Evolutionary conservation across 2,329 filamentous ascomycete species (phyloP), one percentile per base, ranked within the genome.

Genomic region (Exophiala viscosa): DNA sequence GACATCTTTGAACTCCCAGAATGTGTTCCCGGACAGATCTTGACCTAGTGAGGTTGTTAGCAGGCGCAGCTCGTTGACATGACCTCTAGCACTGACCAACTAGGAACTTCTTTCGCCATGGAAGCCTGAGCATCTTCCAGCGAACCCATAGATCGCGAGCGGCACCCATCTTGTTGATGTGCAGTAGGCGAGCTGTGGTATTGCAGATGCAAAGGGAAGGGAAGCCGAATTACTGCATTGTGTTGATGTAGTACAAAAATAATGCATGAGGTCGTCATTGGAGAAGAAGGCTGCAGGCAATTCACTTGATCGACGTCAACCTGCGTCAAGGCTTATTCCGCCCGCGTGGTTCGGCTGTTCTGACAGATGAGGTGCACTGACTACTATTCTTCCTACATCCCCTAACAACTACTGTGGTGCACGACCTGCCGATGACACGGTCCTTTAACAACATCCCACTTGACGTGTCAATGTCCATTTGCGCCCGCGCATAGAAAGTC

Each of bases 1-100:
- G 14, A 72, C 69, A 63, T 84, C 81, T 63, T 79, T 80, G 68
- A 85, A 85, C 63, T 84, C 82, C 82, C 82, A 86, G 67, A 78
- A 86, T 8, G 82, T 85, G 68, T 85, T 85, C 55, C 82, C 82
- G 15, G 75, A 66, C 43, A 86, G 73, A 67, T 86, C 82, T 60
- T 76, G 73, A 64, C 82, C 82, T 83, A 62, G 31, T 35, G 53
- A 34, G 11, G 50, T 6, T 36, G 13, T 48, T 45, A 45, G 48
- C 23, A 50, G 33, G 46, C 11, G 7, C 20, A 47, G 32, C 45
- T 15, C 9, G 3, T 4, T 15, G 10, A 7, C 18, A 20, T 17
- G 28, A 4, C 18, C 48, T 31, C 20, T 23, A 31, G 40, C 9
- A 66, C 68, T 45, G 66, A 82, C 80, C 81, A 44, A 79, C 77